Base-by-base conservation (phyloP, 1,139 yeast genomes). In the Yamadazyma epiphylla region DNA sequence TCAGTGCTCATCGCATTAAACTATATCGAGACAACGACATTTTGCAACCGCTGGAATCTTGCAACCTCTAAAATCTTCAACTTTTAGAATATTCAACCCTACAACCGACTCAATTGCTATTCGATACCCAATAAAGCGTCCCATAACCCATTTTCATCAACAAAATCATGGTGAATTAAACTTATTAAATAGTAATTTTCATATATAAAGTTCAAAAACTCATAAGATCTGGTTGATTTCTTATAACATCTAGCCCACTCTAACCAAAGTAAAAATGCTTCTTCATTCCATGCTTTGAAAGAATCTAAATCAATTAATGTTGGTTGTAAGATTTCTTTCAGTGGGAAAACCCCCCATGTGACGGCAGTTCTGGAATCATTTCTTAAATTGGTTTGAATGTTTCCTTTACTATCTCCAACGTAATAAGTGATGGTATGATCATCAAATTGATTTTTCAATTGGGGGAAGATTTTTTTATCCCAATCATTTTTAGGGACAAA, bases 271-370 rank as follows among this genome's bases (percentile, higher is more conserved):
- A 77, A 72, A 57, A 88, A 91, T 0, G 96, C 95, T 54, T 91
- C 98, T 48, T 89, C 95, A 42, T 80, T 75, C 96, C 96, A 88
- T 1, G 95, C 95, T 43, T 74, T 73, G 61, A 88, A 88, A 3
- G 95, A 84, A 46, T 87, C 94, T 43, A 76, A 81, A 48, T 87
- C 95, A 31, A 88, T 79, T 35, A 87, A 81, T 0, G 97, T 88
- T 2, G 95, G 85, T 53, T 87, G 96, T 19, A 85, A 73, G 28
- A 86, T 80, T 51, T 86, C 95, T 42, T 85, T 74, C 57, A 80
- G 82, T 2, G 94, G 94, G 64, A 89, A 88, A 3, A 84, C 94
- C 35, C 96, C 96, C 96, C 96, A 91, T 1, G 97, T 91, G 7
- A 91, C 94, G 15, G 94, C 95, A 45, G 81, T 79, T 45, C 64